Base-by-base conservation (phyloP, 2,329 filamentous ascomycete genomes). In the Aspergillus ibericus region DNA sequence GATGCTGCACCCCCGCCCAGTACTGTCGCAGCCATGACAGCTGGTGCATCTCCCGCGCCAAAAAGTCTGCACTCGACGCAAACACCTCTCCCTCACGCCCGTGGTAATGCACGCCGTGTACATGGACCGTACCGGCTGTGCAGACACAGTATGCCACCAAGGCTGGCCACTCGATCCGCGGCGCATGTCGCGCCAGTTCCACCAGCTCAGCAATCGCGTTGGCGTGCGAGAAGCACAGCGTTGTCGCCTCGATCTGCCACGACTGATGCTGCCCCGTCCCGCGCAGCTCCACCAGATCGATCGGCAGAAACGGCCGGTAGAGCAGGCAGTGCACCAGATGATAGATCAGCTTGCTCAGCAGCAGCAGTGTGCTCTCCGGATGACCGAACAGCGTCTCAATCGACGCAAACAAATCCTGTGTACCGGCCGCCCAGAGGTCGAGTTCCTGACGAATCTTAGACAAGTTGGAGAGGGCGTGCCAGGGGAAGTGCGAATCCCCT, bases 171-270 rank as follows among this genome's bases (percentile, higher is more conserved):
- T 95, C 91, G 20, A 93, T 86, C 2, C 88, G 84, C 1, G 85
- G 84, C 1, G 88, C 87, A 63, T 89, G 88, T 62, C 88, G 88
- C 1, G 90, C 90, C 15, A 93, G 83, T 70, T 93, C 89, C 4
- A 92, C 88, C 2, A 96, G 78, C 68, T 96, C 91, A 1, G 90
- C 87, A 53, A 96, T 93, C 5, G 91, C 91, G 68, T 96, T 96
- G 5, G 92, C 91, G 65, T 96, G 92, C 16, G 93, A 78, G 71
- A 88, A 95, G 74, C 92, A 96, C 70, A 93, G 83, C 68, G 95
- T 93, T 0, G 91, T 96, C 0, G 92, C 91, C 71, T 96, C 91
- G 49, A 96, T 93, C 71, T 96, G 92, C 92, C 92, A 96, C 27
- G 90, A 93, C 71, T 96, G 91, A 65, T 96, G 90, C 68, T 96